Evolutionary conservation across 2,329 filamentous ascomycete species (phyloP), one percentile per base, ranked within the genome.

Genomic region (Aquanectria penicillioides): DNA sequence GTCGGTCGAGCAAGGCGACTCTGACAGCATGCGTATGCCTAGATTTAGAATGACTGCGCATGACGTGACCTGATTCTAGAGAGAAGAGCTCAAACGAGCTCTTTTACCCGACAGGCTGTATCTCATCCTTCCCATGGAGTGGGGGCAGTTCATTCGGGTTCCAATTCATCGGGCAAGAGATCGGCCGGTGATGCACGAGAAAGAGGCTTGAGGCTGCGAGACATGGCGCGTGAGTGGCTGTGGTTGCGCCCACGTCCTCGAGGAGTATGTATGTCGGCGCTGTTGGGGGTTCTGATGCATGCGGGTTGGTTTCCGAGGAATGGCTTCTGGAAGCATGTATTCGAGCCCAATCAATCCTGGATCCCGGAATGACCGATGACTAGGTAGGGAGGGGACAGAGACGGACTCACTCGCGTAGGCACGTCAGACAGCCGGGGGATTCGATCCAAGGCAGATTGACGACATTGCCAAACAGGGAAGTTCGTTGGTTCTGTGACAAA

Each of bases 221-320:
- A 48, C 38, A 50, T 51, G 36, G 38, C 38, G 37, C 59, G 44
- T 67, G 55, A 66, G 52, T 69, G 64, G 67, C 47, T 60, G 34
- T 50, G 58, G 47, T 37, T 53, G 48, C 51, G 46, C 57, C 59
- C 59, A 60, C 49, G 15, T 59, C 59, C 58, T 44, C 41, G 38
- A n/a, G 15, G 33, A 17, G 5, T 20, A 22, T 23, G 26, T 12
- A 23, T 46, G 6, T 34, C 29, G 6, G 31, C 50, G 54, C 38
- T 51, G 57, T 44, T 38, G 38, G 56, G 20, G 38, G 44, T 47
- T 47, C 23, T 43, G 41, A 28, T 57, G 46, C 55, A 67, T 59
- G 60, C 56, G 34, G 49, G 38, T 13, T 34, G 47, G 28, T 43
- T 55, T 38, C 56, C 36, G 48, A 64, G 50, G 53, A 23, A 65